phyloP scores from a whole-genome alignment of 495 filamentous ascomycete genomes.

The Cercophora sp. region DNA sequence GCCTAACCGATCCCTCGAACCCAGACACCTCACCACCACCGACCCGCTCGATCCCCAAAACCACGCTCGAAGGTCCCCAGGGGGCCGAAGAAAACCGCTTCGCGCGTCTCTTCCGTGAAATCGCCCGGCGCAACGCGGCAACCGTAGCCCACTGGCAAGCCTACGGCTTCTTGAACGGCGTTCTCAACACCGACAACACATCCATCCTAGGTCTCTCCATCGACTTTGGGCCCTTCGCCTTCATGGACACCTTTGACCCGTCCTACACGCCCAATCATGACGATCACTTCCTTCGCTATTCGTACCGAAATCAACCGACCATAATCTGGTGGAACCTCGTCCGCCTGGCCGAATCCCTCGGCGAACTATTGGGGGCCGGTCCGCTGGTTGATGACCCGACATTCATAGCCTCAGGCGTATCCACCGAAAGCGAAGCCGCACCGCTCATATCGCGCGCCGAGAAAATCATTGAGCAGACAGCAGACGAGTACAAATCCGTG shows the following conservation, averaged over 20 bases:
- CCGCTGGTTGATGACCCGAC: slow-evolving; percentile 58
- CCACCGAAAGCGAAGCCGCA: slow-evolving; percentile 55
- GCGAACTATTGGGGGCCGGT: slow-evolving; percentile 79
- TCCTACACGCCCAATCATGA: slow-evolving; percentile 96
- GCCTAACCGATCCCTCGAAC: slow-evolving; percentile 44
- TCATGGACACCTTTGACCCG: slow-evolving; percentile 93
- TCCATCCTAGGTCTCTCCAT: slow-evolving; percentile 83
- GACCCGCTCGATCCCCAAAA: slow-evolving; percentile 46
- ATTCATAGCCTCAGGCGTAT: slow-evolving; percentile 69
- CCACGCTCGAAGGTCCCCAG: slow-evolving; percentile 58
- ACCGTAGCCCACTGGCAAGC: slow-evolving; percentile 95
- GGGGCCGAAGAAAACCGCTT: slow-evolving; percentile 78
- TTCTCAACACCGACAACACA: slow-evolving; percentile 93
- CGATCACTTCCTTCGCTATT: slow-evolving; percentile 80
- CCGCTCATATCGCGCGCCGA: slow-evolving; percentile 76
- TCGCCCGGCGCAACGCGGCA: slow-evolving; percentile 77
- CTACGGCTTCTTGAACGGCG: slow-evolving; percentile 97
- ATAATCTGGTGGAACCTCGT: slow-evolving; percentile 99
- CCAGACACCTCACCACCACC: slow-evolving; percentile 32
- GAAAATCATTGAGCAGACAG: slow-evolving; percentile 67
- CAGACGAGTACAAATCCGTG: slow-evolving; percentile 80
- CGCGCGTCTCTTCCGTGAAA: slow-evolving; percentile 79
- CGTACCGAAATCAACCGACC: slow-evolving; percentile 88
- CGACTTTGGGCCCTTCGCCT: slow-evolving; percentile 95
- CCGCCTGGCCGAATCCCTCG: slow-evolving; percentile 83